These are phyloP conservation scores for Begonia fuchsioides DNA, from an alignment of 306 rosid species.

Conservation along the genomic window DNA sequence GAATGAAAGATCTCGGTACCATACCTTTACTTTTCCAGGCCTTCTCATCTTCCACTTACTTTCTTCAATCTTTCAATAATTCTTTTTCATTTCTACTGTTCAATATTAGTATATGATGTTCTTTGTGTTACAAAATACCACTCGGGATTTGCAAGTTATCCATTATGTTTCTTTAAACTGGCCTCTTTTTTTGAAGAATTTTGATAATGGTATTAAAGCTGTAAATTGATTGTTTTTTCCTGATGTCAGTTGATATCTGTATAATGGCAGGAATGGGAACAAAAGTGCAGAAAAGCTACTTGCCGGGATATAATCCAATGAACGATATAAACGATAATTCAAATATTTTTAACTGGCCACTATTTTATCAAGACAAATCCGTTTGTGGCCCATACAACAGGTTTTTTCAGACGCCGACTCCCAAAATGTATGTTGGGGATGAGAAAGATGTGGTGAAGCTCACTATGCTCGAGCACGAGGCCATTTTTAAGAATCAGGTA, in stretches of 20 bases:
- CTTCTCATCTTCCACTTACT: too few relatives aligned
- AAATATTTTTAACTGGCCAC: slow-evolving; percentile 70
- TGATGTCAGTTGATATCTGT: too few relatives aligned
- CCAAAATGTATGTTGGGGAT: slow-evolving; percentile 34
- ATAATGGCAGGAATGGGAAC: slow-evolving; percentile 79
- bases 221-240: too few relatives aligned
- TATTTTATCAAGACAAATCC: slow-evolving; percentile 42
- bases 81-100: too few relatives aligned
- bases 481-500: slow-evolving; percentile 74
- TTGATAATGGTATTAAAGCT: too few relatives aligned
- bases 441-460: slow-evolving; percentile 69
- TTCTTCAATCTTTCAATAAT: too few relatives aligned
- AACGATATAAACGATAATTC: slow-evolving; percentile 89
- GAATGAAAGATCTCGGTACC: too few relatives aligned
- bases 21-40: slow-evolving; percentile 1
- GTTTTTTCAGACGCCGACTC: slow-evolving; percentile 24
- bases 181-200: too few relatives aligned
- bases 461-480: slow-evolving; percentile 87
- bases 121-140: too few relatives aligned
- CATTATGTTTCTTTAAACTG: too few relatives aligned
- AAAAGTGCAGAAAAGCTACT: slow-evolving; percentile 60
- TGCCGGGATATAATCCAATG: slow-evolving; percentile 68
- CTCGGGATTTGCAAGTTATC: too few relatives aligned
- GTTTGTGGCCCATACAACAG: slow-evolving; percentile 45
- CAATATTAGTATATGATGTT: too few relatives aligned